phyloP scores from a whole-genome alignment of 305 asterid species.

The Stenogyne calaminthoides region DNA sequence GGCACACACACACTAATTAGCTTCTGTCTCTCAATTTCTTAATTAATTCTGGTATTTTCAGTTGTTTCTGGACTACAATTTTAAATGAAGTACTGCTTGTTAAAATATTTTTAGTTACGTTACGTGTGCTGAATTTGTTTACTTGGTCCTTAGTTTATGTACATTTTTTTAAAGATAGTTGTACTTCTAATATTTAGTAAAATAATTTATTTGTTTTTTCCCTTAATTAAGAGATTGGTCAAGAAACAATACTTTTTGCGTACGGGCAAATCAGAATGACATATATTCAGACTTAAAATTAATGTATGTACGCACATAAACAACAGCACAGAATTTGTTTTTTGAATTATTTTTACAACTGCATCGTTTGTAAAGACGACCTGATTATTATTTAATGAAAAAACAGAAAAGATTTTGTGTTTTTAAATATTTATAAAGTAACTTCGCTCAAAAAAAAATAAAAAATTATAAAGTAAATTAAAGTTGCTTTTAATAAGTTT shows the following conservation, averaged over 20 bases:
- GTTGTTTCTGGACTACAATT: not conserved
- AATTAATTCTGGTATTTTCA: not conserved
- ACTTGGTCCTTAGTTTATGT: not conserved
- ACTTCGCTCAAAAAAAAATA: no score
- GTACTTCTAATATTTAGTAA: not conserved
- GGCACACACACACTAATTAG: conserved; percentile 26
- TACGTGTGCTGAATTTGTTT: not conserved
- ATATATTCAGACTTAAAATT: no score
- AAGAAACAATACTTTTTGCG: not conserved
- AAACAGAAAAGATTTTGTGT: not conserved
- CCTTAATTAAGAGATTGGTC: not conserved
- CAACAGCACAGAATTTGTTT: no score
- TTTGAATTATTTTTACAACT: no score
- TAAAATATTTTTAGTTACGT: not conserved
- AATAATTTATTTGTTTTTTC: not conserved
- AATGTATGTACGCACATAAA: no score
- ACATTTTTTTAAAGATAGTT: no score
- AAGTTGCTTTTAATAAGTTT: not conserved
- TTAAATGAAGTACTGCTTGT: not conserved
- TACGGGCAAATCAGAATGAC: no score
- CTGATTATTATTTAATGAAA: no score
- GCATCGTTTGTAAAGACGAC: no score
- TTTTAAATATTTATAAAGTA: no score
- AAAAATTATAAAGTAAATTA: no score
- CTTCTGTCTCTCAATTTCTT: not conserved